Percentiles rank a stretch among this genome's conserved stretches.
Evolutionary conservation across 2,329 filamentous ascomycete genomes (phyloP).

Genomic region (Incumbomyces delicatus): DNA sequence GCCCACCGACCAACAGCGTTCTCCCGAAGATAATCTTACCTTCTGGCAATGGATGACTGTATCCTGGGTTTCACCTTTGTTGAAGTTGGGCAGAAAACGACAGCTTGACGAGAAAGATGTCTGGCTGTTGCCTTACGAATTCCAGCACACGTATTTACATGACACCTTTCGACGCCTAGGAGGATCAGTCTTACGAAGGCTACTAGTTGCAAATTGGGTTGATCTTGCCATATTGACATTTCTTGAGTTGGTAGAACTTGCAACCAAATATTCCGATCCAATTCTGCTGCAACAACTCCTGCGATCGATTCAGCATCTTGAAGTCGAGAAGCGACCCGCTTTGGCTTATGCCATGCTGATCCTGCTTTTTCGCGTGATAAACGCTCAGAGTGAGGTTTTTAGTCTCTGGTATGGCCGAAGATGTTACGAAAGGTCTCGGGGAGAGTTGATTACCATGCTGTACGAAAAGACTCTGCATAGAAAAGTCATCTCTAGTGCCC

Average conservation of each 20-base stretch:
- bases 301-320: slow-evolving; percentile 50
- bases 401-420: slow-evolving; percentile 74
- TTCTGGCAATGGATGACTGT: slow-evolving; percentile 79
- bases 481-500: slow-evolving; percentile 42
- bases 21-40: slow-evolving; percentile 68
- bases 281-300: slow-evolving; percentile 65
- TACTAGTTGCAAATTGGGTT: slow-evolving; percentile 67
- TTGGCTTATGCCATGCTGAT: slow-evolving; percentile 57
- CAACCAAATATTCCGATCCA: slow-evolving; percentile 51
- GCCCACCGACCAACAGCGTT: slow-evolving; percentile 53
- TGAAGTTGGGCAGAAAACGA: slow-evolving; percentile 51
- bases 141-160: slow-evolving; percentile 69
- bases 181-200: slow-evolving; percentile 60
- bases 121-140: slow-evolving; percentile 70
- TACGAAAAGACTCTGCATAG: slow-evolving; percentile 66
- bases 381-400: slow-evolving; percentile 58
- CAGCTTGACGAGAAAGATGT: slow-evolving; percentile 71
- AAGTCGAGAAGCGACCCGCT: slow-evolving; percentile 44
- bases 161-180: slow-evolving; percentile 61
- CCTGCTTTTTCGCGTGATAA: slow-evolving; percentile 50
- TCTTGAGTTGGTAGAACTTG: slow-evolving; percentile 55
- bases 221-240: slow-evolving; percentile 61
- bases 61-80: slow-evolving; percentile 70
- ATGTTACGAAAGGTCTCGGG: slow-evolving; percentile 71
- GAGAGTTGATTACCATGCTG: slow-evolving; percentile 77